Evolutionary conservation across 345 rosid genomes (phyloP).

Genomic region (Populus tremula): DNA sequence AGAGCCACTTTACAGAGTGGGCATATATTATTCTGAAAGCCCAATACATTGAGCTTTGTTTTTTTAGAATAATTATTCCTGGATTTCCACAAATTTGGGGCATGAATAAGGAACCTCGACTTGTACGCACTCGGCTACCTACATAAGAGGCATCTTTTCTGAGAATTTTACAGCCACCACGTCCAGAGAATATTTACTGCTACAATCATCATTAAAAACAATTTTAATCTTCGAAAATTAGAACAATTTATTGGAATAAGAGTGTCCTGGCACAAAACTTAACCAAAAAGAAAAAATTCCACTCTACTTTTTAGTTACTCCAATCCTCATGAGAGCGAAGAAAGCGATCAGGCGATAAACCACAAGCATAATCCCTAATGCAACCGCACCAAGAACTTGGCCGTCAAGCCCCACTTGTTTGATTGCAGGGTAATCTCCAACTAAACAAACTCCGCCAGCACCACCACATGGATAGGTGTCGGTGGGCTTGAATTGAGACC

Average conservation of each 20-base stretch:
- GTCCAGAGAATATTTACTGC: no score
- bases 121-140: no score
- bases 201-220: no score
- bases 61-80: no score
- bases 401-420: conserved; percentile 42
- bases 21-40: no score
- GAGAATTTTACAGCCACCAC: no score
- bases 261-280: background rate
- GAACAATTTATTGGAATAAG: background rate
- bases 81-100: no score
- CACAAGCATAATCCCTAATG: conserved; percentile 41
- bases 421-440: conserved; percentile 44
- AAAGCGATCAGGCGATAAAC: conserved; percentile 50
- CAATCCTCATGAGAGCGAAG: conserved; percentile 44
- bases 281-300: background rate
- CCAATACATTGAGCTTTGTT: no score
- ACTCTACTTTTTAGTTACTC: conserved; percentile 22
- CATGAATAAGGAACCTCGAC: no score
- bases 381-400: conserved; percentile 26
- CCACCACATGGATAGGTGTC: conserved; percentile 34
- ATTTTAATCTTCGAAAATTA: no score
- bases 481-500: conserved; percentile 38
- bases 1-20: background rate
- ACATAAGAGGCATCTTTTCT: no score
- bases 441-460: conserved; percentile 26